Evolutionary conservation across 495 filamentous ascomycete species (phyloP).

Genomic region (Pyrenula aspistea): DNA sequence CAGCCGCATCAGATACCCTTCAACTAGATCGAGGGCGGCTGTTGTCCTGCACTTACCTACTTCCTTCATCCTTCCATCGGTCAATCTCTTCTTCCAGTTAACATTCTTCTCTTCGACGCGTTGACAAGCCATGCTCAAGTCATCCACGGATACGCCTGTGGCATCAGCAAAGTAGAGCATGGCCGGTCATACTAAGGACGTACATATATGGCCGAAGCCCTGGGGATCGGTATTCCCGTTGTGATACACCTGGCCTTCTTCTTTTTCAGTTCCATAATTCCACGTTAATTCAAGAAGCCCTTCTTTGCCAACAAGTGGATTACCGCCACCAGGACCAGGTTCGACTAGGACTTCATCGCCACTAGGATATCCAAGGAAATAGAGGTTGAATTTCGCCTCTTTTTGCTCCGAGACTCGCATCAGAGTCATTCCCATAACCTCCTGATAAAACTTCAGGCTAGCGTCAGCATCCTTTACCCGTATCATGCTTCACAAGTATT

Average conservation of each 20-base stretch:
- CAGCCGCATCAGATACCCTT: not conserved
- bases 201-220: conserved; percentile 86
- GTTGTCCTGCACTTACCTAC: conserved; percentile 21
- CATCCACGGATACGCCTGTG: conserved; percentile 72
- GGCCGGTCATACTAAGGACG: conserved; percentile 16
- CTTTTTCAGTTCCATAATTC: conserved; percentile 95
- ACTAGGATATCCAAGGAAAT: conserved; percentile 75
- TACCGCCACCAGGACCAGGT: conserved; percentile 31
- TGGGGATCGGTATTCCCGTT: conserved; percentile 85
- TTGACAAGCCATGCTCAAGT: conserved; percentile 71
- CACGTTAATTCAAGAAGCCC: conserved; percentile 85
- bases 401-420: conserved; percentile 59
- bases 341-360: conserved; percentile 35
- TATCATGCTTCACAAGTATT: conserved; percentile 57
- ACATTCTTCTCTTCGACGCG: conserved; percentile 73
- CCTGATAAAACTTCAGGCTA: conserved; percentile 81
- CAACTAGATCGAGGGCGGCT: not conserved
- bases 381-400: conserved; percentile 70
- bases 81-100: conserved; percentile 89
- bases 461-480: conserved; percentile 81
- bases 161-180: conserved; percentile 11
- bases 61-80: conserved; percentile 84
- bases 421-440: conserved; percentile 77
- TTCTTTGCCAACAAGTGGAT: conserved; percentile 54
- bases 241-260: conserved; percentile 75